A percentile compares a stretch with the other conserved stretches of the same genome.
Conservation (phyloP, 805 yeast genomes). For the Kodamaea kakaduensis region DNA sequence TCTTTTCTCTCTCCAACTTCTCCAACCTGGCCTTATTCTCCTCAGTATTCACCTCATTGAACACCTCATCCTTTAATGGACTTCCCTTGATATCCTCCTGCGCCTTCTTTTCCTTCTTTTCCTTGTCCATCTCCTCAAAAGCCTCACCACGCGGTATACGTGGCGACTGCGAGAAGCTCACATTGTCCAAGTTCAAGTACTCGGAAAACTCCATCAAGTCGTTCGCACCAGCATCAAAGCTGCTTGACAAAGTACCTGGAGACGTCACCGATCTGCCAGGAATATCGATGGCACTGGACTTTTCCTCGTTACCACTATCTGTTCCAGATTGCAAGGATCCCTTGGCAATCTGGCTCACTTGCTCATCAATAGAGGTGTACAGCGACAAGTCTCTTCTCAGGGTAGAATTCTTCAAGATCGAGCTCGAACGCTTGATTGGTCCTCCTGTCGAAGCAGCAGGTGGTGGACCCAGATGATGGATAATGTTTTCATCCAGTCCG, state of each 20-base stretch:
- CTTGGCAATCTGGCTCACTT: slow-evolving; percentile 2
- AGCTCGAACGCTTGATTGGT: slow-evolving; percentile 31
- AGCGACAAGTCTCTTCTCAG: slow-evolving; percentile 18
- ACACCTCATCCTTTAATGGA: too few species aligned
- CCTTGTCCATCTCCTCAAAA: neutral
- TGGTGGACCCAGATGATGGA: slow-evolving; percentile 21
- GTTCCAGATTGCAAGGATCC: too few species aligned
- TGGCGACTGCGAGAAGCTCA: slow-evolving; percentile 28
- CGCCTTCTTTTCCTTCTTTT: neutral
- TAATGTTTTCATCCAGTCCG: slow-evolving; percentile 39
- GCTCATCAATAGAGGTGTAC: slow-evolving; percentile 11
- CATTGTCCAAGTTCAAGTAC: slow-evolving; percentile 37
- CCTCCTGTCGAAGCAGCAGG: slow-evolving; percentile 13
- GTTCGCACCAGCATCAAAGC: slow-evolving; percentile 14
- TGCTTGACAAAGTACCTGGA: too few species aligned
- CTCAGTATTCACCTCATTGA: too few species aligned
- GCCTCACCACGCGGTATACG: neutral
- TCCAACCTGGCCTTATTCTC: too few species aligned
- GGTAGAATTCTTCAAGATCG: slow-evolving; percentile 36
- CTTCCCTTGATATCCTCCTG: neutral
- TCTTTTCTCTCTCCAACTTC: too few species aligned
- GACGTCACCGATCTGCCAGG: too few species aligned
- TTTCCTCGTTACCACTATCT: neutral
- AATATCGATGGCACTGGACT: slow-evolving; percentile 4
- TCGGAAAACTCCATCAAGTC: slow-evolving; percentile 42